A percentile compares a stretch with the other conserved stretches of the same genome.
phyloP scores from a whole-genome alignment of 2,329 filamentous ascomycete genomes.

The Pseudogymnoascus sp. region DNA sequence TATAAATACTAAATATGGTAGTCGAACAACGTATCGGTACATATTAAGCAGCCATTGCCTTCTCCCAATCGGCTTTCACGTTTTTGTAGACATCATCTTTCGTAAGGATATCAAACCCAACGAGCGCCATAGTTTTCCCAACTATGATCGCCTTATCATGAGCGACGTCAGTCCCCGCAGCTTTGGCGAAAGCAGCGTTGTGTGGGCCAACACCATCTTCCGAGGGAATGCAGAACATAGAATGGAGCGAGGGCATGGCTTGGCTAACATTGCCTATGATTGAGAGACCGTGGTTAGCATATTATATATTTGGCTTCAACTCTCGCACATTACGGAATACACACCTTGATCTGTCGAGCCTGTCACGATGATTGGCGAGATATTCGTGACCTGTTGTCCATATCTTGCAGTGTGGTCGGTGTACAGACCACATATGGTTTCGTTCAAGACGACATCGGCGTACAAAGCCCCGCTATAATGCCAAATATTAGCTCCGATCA shows the following conservation, averaged over 20 bases:
- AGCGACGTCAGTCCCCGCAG: slow-evolving; percentile 39
- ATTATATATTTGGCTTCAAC: not conserved
- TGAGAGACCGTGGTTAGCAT: not conserved
- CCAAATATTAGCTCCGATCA: not conserved
- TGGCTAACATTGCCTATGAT: slow-evolving; percentile 48
- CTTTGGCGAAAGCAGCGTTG: slow-evolving; percentile 42
- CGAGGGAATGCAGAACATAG: slow-evolving; percentile 42
- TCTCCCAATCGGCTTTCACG: slow-evolving; percentile 34
- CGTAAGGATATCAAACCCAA: slow-evolving; percentile 39
- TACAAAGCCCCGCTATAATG: slow-evolving; percentile 32
- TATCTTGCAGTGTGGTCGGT: slow-evolving; percentile 36
- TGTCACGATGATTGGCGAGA: slow-evolving; percentile 33
- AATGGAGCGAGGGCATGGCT: slow-evolving; percentile 45
- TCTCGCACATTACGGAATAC: slow-evolving; percentile 30
- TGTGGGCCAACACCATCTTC: slow-evolving; percentile 40
- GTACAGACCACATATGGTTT: slow-evolving; percentile 38
- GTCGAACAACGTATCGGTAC: not conserved
- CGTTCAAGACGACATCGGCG: slow-evolving; percentile 47
- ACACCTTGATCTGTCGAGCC: slow-evolving; percentile 44
- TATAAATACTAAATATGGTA: not conserved
- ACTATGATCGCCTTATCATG: slow-evolving; percentile 39
- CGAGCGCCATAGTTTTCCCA: slow-evolving; percentile 40
- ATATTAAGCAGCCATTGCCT: slow-evolving; percentile 8
- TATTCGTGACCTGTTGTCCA: slow-evolving; percentile 28
- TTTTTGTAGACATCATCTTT: slow-evolving; percentile 33